A percentile compares a stretch with the other conserved stretches of the same genome.
These are phyloP conservation scores for Rhododendron vialii DNA, from an alignment of 148 eudicot species.

Conservation along the genomic window DNA sequence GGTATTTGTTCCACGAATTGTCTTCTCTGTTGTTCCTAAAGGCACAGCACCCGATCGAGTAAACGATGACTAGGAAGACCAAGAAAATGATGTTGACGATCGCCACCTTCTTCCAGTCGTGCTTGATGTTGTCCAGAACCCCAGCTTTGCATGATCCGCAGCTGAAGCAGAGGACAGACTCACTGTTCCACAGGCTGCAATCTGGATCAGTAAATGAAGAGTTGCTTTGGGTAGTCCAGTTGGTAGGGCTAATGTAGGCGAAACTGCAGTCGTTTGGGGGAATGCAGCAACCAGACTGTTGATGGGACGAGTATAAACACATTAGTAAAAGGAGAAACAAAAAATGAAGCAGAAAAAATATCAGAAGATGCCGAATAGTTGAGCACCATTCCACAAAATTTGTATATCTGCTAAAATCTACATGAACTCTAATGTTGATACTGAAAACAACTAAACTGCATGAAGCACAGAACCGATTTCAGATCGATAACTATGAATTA, in stretches of 20 bases:
- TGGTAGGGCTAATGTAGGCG: conserved; percentile 53
- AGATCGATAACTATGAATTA: neutral
- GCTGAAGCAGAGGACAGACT: conserved; percentile 50
- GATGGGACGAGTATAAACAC: neutral
- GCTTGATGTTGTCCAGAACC: conserved; percentile 73
- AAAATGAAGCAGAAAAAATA: neutral
- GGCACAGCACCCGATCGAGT: conserved; percentile 87
- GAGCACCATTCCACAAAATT: neutral
- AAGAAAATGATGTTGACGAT: conserved; percentile 64
- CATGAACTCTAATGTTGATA: neutral
- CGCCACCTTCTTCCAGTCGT: conserved; percentile 85
- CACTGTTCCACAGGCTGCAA: conserved; percentile 59
- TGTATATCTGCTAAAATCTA: neutral
- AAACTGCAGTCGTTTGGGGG: conserved; percentile 63
- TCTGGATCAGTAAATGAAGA: conserved; percentile 36
- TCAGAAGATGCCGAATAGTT: neutral
- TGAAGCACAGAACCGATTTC: neutral
- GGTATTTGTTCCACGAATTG: conserved; percentile 37
- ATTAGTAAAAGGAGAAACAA: neutral
- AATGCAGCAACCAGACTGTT: conserved; percentile 96
- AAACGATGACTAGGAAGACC: conserved; percentile 72
- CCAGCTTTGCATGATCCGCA: conserved; percentile 94
- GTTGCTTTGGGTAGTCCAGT: conserved; percentile 37
- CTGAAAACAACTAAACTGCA: neutral
- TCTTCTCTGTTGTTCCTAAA: conserved; percentile 87